Conservation (phyloP, 108 stramenopile species). For the Skeletonema menzelii region DNA sequence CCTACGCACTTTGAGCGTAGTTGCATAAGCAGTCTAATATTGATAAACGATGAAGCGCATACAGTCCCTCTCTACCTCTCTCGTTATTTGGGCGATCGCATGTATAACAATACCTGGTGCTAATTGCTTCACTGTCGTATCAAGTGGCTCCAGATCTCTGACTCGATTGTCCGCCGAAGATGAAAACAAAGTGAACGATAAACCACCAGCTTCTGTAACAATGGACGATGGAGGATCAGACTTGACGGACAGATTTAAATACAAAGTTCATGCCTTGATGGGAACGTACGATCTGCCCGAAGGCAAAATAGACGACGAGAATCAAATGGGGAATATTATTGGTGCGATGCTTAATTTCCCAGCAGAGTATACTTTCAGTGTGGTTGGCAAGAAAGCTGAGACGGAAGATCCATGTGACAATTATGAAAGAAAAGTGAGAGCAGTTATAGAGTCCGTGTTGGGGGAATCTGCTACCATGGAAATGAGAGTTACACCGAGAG, state of each 20-base stretch:
- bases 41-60: not conserved
- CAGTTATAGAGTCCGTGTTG: constrained; percentile 40
- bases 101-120: not conserved
- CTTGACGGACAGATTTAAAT: constrained; percentile 80
- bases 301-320: constrained; percentile 61
- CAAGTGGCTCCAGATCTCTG: not conserved
- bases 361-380: constrained; percentile 58
- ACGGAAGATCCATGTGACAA: constrained; percentile 27
- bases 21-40: not conserved
- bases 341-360: constrained; percentile 73
- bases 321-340: constrained; percentile 68
- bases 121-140: not conserved
- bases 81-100: not conserved
- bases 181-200: not conserved
- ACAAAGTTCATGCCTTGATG: constrained; percentile 79
- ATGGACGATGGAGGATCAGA: constrained; percentile 50
- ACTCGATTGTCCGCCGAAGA: not conserved
- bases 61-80: not conserved
- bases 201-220: constrained; percentile 16
- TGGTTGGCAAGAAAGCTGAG: constrained; percentile 55
- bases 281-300: constrained; percentile 63
- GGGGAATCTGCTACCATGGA: constrained; percentile 50
- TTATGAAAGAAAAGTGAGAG: constrained; percentile 60
- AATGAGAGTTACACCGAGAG: constrained; percentile 57
- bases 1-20: too few species aligned